A percentile compares a stretch with the other conserved stretches of the same genome.
These are phyloP conservation scores for Penicillium sp. DNA, from an alignment of 2,329 filamentous ascomycete genomes.

Conservation along the genomic window DNA sequence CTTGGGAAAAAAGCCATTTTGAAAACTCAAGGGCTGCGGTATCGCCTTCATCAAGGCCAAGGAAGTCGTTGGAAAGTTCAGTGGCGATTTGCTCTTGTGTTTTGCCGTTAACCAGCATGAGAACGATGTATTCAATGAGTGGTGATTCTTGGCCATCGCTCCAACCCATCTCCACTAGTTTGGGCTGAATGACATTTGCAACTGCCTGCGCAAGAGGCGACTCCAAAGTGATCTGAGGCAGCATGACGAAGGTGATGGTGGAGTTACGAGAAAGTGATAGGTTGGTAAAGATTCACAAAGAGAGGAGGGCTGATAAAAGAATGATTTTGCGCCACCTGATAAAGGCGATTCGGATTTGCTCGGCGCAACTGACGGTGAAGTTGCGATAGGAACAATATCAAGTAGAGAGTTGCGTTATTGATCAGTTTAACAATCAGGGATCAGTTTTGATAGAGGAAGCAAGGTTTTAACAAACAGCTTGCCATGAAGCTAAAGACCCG, in stretches of 20 bases:
- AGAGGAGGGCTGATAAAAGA: conserved; percentile 7
- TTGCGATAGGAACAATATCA: neutral
- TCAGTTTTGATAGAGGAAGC: neutral
- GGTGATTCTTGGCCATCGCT: conserved; percentile 78
- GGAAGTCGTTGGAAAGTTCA: conserved; percentile 83
- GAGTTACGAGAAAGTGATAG: neutral
- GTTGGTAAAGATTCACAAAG: conserved; percentile 4
- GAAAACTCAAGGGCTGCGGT: conserved; percentile 79
- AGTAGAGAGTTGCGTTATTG: neutral
- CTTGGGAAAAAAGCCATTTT: conserved; percentile 89
- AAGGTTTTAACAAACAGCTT: neutral
- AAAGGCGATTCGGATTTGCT: conserved; percentile 8
- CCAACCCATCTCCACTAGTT: conserved; percentile 92
- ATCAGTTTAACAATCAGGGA: neutral
- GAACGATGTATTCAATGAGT: conserved; percentile 91
- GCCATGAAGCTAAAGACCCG: conserved; percentile 7
- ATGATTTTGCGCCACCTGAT: conserved; percentile 20
- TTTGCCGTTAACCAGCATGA: conserved; percentile 96
- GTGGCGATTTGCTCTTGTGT: conserved; percentile 83
- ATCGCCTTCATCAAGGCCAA: conserved; percentile 79
- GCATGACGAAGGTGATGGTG: conserved; percentile 13
- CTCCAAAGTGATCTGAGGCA: conserved; percentile 67
- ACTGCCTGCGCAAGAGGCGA: conserved; percentile 84
- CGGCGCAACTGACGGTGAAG: neutral
- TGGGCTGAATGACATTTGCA: conserved; percentile 78